Conservation (phyloP, 305 asterid genomes). For the Fraxinus greggii region DNA sequence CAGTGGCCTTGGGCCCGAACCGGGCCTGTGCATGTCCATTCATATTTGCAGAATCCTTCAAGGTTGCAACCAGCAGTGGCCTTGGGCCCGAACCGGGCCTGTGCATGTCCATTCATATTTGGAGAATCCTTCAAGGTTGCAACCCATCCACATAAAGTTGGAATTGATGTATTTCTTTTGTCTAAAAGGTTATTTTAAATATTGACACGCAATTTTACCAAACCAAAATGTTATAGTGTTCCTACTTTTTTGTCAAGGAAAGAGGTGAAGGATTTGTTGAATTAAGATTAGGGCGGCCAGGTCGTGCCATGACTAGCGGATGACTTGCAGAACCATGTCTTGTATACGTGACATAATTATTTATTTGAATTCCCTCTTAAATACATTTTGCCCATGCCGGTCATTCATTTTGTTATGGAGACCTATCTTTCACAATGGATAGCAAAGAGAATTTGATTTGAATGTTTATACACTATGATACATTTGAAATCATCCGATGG, state of each 20-base stretch:
- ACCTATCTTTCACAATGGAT: neutral
- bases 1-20: no score
- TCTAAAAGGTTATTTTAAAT: neutral
- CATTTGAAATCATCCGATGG: neutral
- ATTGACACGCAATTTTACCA: no score
- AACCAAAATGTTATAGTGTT: no score
- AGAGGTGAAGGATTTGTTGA: neutral
- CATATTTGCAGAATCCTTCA: no score
- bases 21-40: no score
- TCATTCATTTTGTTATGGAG: no score
- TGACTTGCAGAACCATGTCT: neutral
- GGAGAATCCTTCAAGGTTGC: neutral
- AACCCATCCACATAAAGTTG: neutral
- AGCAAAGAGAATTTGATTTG: neutral
- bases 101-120: neutral
- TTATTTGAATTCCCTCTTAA: neutral
- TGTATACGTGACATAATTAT: no score
- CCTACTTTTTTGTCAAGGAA: neutral
- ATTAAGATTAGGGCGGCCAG: neutral
- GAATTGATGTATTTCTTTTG: neutral
- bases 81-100: no score
- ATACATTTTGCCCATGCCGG: neutral
- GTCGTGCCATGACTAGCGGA: neutral
- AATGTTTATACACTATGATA: no score
- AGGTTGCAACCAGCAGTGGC: neutral